Conservation (phyloP, 225 moss, liverwort and hornwort genomes). For the Bryum argenteum region DNA sequence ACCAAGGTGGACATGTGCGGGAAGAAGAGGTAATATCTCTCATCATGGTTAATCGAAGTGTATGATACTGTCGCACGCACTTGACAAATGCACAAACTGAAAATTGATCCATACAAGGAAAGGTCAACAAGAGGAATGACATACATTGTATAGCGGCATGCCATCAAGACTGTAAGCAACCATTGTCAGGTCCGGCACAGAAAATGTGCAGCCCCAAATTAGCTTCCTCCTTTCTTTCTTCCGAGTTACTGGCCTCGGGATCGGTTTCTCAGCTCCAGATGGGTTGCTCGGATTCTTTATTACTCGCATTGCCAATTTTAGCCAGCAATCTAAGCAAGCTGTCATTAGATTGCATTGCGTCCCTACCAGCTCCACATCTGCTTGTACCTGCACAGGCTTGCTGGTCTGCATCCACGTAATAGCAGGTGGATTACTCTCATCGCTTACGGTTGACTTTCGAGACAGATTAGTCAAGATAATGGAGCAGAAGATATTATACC, state of each 20-base stretch:
- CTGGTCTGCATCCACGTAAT: constrained; percentile 43
- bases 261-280: constrained; percentile 31
- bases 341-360: constrained; percentile 80
- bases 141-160: constrained; percentile 67
- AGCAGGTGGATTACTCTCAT: constrained; percentile 22
- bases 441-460: not conserved
- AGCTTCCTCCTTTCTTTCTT: constrained; percentile 62
- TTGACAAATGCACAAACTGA: not conserved
- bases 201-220: constrained; percentile 86
- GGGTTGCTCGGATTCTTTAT: constrained; percentile 47
- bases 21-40: too few species aligned
- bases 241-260: constrained; percentile 38
- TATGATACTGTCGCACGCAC: too few species aligned
- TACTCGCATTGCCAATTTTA: constrained; percentile 71
- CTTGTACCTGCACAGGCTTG: constrained; percentile 70
- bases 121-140: constrained; percentile 24
- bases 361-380: constrained; percentile 78
- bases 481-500: not conserved
- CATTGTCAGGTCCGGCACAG: constrained; percentile 78
- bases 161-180: constrained; percentile 70
- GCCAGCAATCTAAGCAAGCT: constrained; percentile 72
- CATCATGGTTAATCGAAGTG: too few species aligned
- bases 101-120: constrained; percentile 8
- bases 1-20: too few species aligned
- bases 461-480: constrained; percentile 1